Evolutionary conservation across 257 asterid species (phyloP), one percentile per base, ranked within the genome.

Genomic region (Nicotiana obtusifolia): DNA sequence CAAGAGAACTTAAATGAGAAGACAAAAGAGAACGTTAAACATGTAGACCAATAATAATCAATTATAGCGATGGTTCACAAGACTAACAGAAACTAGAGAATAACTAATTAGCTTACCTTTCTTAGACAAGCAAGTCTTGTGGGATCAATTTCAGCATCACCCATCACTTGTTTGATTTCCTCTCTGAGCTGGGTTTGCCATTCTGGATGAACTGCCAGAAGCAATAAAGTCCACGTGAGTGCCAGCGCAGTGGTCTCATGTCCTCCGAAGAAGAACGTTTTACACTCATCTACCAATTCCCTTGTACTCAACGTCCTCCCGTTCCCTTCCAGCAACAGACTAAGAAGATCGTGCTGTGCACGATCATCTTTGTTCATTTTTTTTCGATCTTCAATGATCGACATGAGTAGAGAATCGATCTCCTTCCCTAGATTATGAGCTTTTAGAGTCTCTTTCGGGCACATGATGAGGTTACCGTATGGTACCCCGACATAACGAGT

Each of bases 181-280:
- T 90, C 91, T 68, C 98, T 90, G 54, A 95, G 83, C 76, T 82
- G 76, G 1, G 65, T 8, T 52, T 95, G 99, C 99, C 99, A 95
- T 52, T 88, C 85, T 0, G 95, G 92, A 62, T 95, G 93, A 57
- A 82, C 6, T 78, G 91, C 97, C 49, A 95, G 88, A 56, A 91
- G 88, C 65, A 95, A 87, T 86, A 94, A 49, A 2, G 97, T 91
- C 98, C 98, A 94, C 13, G 94, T 88, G 77, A 95, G 90, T n/a
- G 91, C 89, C 81, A 95, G 52, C 24, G 99, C 97, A 0, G 97
- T 94, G 19, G 99, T 95, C 84, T 95, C 99, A 15, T 94, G 97
- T 1, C 99, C 98, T 0, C 85, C 99, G 19, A 95, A 95, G 89
- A 95, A 95, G 66, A 95, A 93, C 2, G 99, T 93, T 86, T 95